A percentile compares a stretch with the other conserved stretches of the same genome.
These are phyloP conservation scores for Saprolegnia diclina DNA, from an alignment of 352 stramenopile genomes.

Conservation along the genomic window DNA sequence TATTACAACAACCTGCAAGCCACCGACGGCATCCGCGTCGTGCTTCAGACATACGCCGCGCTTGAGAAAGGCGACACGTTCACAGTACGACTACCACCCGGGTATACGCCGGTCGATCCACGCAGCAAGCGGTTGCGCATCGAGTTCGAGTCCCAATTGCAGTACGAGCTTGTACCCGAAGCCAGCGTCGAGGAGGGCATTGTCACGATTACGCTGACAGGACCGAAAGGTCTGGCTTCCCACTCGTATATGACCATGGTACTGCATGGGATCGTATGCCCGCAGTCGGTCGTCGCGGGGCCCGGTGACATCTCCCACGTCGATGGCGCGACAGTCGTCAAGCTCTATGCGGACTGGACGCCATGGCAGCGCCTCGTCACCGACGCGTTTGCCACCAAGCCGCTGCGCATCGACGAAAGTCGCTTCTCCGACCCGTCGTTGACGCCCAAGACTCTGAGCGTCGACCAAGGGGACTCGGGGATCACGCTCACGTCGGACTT, in stretches of 20 bases:
- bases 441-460: constrained; percentile 32
- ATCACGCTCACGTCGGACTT: constrained; percentile 47
- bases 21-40: background rate
- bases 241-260: constrained; percentile 7
- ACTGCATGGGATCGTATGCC: background rate
- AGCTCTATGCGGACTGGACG: constrained; percentile 39
- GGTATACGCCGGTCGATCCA: background rate
- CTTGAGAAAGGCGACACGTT: background rate
- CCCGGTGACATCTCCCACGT: constrained; percentile 8
- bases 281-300: background rate
- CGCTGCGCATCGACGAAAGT: constrained; percentile 14
- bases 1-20: background rate
- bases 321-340: constrained; percentile 25
- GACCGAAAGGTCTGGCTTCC: constrained; percentile 9
- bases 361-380: constrained; percentile 31
- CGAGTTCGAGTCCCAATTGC: background rate
- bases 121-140: background rate
- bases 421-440: constrained; percentile 40
- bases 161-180: background rate
- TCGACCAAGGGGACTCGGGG: constrained; percentile 36
- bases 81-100: background rate
- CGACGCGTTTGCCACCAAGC: constrained; percentile 32
- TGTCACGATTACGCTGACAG: constrained; percentile 1
- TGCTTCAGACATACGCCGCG: constrained; percentile 2
- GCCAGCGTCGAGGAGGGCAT: background rate